phyloP scores from a whole-genome alignment of 2,329 filamentous ascomycete species.

The Trichoderma pleuroti region DNA sequence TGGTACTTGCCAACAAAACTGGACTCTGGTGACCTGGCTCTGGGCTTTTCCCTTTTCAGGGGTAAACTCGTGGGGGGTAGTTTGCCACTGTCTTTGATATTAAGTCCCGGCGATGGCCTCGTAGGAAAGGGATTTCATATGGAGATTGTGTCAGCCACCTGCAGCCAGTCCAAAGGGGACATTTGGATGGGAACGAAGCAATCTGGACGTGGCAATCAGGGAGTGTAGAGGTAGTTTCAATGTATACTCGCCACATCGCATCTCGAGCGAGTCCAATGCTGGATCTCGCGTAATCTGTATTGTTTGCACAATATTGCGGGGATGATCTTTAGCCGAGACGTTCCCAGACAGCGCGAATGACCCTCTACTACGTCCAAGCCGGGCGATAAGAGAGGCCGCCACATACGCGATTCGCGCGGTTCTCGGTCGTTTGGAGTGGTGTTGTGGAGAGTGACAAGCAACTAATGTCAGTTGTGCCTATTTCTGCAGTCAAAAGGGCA shows the following conservation, averaged over 20 bases:
- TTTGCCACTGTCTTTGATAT: conserved; percentile 1
- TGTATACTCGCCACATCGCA: background rate
- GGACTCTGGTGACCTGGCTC: background rate
- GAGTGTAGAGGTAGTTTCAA: background rate
- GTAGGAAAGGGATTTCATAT: background rate
- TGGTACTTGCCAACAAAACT: background rate
- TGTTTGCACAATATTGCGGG: background rate
- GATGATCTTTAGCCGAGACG: background rate
- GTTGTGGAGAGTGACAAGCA: background rate
- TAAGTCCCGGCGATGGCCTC: background rate
- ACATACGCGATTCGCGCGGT: background rate
- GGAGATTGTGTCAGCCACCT: background rate
- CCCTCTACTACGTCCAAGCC: background rate
- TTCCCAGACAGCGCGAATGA: background rate
- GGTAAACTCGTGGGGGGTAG: background rate
- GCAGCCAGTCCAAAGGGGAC: background rate
- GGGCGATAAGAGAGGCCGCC: background rate
- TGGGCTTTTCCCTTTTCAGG: background rate
- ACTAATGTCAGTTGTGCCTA: background rate
- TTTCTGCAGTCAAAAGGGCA: background rate
- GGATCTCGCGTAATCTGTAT: background rate
- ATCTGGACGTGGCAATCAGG: background rate
- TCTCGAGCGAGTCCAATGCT: background rate
- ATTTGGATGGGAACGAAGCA: background rate
- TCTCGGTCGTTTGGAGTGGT: background rate